Evolutionary conservation across 225 moss, liverwort and hornwort species (phyloP), one percentile per base, ranked within the genome.

Genomic region (Antitrichia curtipendula): DNA sequence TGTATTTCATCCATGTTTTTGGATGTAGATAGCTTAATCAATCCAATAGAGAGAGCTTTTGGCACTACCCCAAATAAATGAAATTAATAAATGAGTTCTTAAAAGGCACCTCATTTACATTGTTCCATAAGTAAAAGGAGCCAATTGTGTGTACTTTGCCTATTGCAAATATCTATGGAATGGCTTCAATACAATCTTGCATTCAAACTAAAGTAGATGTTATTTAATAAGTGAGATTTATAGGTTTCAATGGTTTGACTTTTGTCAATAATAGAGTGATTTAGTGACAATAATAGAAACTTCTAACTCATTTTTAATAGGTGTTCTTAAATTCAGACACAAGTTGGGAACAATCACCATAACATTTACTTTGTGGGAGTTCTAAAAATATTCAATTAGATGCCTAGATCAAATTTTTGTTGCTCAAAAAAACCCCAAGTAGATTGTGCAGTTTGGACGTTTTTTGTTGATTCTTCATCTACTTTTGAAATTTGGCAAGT

Each of bases 401-500:
- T 29, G 12, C 12, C 12, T 27, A 11, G 1, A 60, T 60, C 13
- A 28, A 60, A 62, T 16, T 62, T 62, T 8, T 16, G 6, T 31
- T 31, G 16, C 16, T 1, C 5, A 0, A 16, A 31, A 61, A 61
- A 31, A 62, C 31, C 16, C 0, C 45, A 2, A 0, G 8, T 2
- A 61, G 1, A 14, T 60, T 2, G 0, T 5, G 2, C 1, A 61
- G 0, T 31, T 7, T 61, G 16, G 31, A 4, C 29, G 31, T 31
- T 4, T 62, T 16, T 62, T 31, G 16, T 0, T 4, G 2, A 62
- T 62, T 31, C 31, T 62, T 62, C 31, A 31, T 62, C 16, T 62
- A 29, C 15, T 29, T 61, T 2, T 31, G 8, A 61, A 61, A 31
- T 31, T 15, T 61, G 61, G 8, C 8, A 61, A 15, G 4, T 27